A percentile compares a stretch with the other conserved stretches of the same genome.
These are phyloP conservation scores for Lachancea waltii DNA, from an alignment of 805 yeast genomes.

Conservation along the genomic window DNA sequence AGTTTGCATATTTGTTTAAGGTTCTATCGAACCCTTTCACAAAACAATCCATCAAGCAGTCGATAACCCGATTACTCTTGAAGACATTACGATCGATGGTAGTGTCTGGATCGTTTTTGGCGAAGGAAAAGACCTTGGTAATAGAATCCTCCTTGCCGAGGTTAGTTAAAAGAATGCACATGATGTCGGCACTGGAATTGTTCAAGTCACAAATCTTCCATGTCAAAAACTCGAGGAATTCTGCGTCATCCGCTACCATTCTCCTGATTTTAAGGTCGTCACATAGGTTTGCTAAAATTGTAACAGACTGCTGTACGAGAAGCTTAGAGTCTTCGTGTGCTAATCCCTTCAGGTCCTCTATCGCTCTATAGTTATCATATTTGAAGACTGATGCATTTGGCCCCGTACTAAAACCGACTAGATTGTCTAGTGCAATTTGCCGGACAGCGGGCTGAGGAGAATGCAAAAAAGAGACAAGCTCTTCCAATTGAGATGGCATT, in stretches of 20 bases:
- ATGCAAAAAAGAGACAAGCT: constrained; percentile 73
- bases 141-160: constrained; percentile 72
- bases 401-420: constrained; percentile 77
- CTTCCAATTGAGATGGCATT: constrained; percentile 50
- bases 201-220: constrained; percentile 45
- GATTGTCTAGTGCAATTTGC: constrained; percentile 76
- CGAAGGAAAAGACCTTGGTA: constrained; percentile 41
- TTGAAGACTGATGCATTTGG: constrained; percentile 59
- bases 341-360: constrained; percentile 61
- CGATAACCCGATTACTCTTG: constrained; percentile 55
- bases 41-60: constrained; percentile 81
- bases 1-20: constrained; percentile 66
- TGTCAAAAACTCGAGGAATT: constrained; percentile 45
- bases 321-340: constrained; percentile 48
- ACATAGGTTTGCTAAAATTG: constrained; percentile 78
- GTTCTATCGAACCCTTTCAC: constrained; percentile 75
- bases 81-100: constrained; percentile 43
- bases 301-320: constrained; percentile 59
- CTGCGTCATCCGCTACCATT: constrained; percentile 56
- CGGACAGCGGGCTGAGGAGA: constrained; percentile 73
- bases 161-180: constrained; percentile 79
- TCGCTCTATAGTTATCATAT: constrained; percentile 61
- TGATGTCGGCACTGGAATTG: constrained; percentile 69
- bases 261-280: constrained; percentile 60
- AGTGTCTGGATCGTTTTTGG: constrained; percentile 23